A percentile compares a stretch with the other conserved stretches of the same genome.
Conservation (phyloP, 148 eudicot species). For the Persicaria maculosa region DNA sequence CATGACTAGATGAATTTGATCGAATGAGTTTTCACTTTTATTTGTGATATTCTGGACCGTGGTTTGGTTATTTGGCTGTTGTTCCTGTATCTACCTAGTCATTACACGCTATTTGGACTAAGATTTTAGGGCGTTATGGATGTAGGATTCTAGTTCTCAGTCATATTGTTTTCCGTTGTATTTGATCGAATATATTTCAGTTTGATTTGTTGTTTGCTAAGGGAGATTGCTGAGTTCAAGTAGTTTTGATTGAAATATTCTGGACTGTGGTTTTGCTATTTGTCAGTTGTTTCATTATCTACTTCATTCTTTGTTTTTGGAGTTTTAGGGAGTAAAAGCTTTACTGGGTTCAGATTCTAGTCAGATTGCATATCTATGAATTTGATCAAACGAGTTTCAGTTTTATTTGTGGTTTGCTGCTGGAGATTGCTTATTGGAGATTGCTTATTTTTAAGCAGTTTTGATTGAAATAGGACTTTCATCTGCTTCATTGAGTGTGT, state of each 20-base stretch:
- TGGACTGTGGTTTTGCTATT: neutral
- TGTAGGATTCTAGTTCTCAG: neutral
- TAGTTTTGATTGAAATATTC: neutral
- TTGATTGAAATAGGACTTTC: neutral
- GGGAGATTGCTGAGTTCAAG: neutral
- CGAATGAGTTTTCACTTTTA: too few species aligned
- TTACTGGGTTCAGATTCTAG: too few species aligned
- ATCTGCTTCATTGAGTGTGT: neutral
- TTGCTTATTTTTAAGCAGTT: neutral
- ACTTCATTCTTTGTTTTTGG: neutral
- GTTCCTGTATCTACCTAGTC: too few species aligned
- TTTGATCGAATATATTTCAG: neutral
- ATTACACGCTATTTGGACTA: too few species aligned
- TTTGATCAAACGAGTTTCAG: neutral
- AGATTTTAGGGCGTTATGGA: neutral
- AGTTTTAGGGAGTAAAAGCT: too few species aligned
- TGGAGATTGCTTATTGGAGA: neutral
- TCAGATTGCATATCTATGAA: too few species aligned
- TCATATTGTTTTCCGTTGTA: neutral
- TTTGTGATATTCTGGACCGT: too few species aligned
- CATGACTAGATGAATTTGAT: too few species aligned
- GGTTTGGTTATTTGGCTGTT: too few species aligned
- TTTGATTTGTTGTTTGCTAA: neutral
- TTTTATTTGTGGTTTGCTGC: neutral
- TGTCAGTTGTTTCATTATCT: neutral